A percentile compares a stretch with the other conserved stretches of the same genome.
These are phyloP conservation scores for Daldinia caldariorum DNA, from an alignment of 495 filamentous ascomycete genomes.

Conservation along the genomic window DNA sequence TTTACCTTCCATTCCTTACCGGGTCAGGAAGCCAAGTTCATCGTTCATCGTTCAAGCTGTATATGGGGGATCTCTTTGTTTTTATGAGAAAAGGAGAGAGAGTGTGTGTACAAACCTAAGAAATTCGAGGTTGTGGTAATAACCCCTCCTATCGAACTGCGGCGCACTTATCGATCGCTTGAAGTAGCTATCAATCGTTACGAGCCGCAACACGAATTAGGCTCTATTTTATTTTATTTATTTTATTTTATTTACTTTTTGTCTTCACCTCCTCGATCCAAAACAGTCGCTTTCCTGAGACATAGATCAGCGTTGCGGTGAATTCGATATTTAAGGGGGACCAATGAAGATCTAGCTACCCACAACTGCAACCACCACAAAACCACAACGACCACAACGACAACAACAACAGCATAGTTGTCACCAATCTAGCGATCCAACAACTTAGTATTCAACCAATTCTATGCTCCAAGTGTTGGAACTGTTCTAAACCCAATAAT, in stretches of 20 bases:
- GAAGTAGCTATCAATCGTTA: slow-evolving; percentile 19
- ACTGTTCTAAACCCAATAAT: neutral
- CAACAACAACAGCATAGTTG: neutral
- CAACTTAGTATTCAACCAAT: neutral
- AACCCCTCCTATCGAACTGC: slow-evolving; percentile 27
- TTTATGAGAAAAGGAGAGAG: slow-evolving; percentile 18
- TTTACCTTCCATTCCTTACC: slow-evolving; percentile 22
- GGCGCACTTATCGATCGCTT: slow-evolving; percentile 37
- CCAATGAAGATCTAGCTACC: slow-evolving; percentile 5
- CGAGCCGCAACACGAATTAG: slow-evolving; percentile 23
- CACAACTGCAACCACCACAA: neutral
- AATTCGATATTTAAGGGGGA: neutral
- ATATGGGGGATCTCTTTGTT: neutral
- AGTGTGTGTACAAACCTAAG: neutral
- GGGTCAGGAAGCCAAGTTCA: slow-evolving; percentile 21
- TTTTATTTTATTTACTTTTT: neutral
- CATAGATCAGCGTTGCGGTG: neutral
- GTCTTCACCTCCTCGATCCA: neutral
- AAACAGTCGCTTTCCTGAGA: slow-evolving; percentile 6
- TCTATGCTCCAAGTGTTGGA: neutral
- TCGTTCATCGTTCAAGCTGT: slow-evolving; percentile 4
- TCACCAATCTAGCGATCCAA: neutral
- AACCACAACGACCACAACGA: too few relatives aligned
- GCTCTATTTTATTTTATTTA: neutral
- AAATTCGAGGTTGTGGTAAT: slow-evolving; percentile 1